Percentiles rank a stretch among this genome's conserved stretches.
Evolutionary conservation across 2,329 filamentous ascomycete genomes (phyloP).

Genomic region (Hortaea sp.): DNA sequence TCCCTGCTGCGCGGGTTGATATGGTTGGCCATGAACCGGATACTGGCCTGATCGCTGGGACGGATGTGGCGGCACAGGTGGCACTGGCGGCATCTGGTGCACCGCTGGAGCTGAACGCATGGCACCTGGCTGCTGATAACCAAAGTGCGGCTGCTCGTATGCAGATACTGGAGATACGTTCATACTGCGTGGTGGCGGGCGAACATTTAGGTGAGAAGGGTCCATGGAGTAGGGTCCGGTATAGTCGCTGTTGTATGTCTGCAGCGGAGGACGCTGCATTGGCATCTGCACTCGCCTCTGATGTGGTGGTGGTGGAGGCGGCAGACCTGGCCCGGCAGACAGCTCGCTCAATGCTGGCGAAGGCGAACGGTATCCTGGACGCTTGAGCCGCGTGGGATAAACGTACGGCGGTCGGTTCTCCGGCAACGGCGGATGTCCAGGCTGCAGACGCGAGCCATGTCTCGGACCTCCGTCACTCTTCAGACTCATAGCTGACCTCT

Average conservation of each 20-base stretch:
- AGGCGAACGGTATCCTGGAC: slow-evolving; percentile 31
- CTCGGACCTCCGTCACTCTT: slow-evolving; percentile 30
- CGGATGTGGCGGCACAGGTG: slow-evolving; percentile 4
- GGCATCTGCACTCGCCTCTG: slow-evolving; percentile 10
- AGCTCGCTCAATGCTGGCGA: slow-evolving; percentile 37
- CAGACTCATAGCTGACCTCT: slow-evolving; percentile 36
- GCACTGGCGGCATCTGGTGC: slow-evolving; percentile 11
- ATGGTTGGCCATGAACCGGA: slow-evolving; percentile 11
- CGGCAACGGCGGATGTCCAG: slow-evolving; percentile 23
- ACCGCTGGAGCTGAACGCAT: slow-evolving; percentile 13
- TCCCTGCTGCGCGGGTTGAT: slow-evolving; percentile 8
- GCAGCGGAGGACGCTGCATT: slow-evolving; percentile 17
- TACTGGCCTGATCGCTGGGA: slow-evolving; percentile 11
- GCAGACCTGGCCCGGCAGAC: slow-evolving; percentile 17
- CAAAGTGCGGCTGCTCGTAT: slow-evolving; percentile 19
- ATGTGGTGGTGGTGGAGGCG: slow-evolving; percentile 12
- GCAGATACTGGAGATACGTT: slow-evolving; percentile 14
- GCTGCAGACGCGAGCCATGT: slow-evolving; percentile 19
- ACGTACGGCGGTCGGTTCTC: slow-evolving; percentile 30
- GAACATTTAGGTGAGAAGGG: slow-evolving; percentile 14
- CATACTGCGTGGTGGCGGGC: slow-evolving; percentile 16
- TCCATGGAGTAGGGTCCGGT: slow-evolving; percentile 14
- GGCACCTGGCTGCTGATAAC: slow-evolving; percentile 15
- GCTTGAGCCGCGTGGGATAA: slow-evolving; percentile 33
- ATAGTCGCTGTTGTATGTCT: slow-evolving; percentile 23